Evolutionary conservation across 371 early-diverging fungal genomes (phyloP).

Genomic region (Syncephalastrum monosporum): DNA sequence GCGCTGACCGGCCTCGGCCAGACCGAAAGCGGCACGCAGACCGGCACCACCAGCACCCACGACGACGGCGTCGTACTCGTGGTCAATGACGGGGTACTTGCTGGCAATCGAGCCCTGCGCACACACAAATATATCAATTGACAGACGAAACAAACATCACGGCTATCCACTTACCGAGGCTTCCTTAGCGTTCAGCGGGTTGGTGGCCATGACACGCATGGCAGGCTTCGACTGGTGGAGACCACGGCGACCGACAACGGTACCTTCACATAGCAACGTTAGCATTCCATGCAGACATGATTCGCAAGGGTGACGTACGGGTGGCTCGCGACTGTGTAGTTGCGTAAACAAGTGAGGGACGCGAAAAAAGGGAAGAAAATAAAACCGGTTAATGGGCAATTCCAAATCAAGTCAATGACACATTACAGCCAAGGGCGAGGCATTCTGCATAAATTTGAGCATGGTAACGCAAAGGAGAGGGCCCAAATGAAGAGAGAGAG

Average conservation of each 20-base stretch:
- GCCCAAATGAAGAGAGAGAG: too few species aligned
- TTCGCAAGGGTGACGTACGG: too few species aligned
- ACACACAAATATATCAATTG: conserved; percentile 1
- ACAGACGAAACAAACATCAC: neutral
- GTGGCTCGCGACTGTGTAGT: too few species aligned
- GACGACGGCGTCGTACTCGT: conserved; percentile 96
- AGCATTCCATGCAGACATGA: too few species aligned
- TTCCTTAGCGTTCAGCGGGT: conserved; percentile 72
- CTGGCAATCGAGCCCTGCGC: conserved; percentile 57
- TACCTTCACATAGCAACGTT: too few species aligned
- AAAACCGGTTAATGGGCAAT: too few species aligned
- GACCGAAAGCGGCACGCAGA: conserved; percentile 97
- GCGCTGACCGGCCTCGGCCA: conserved; percentile 94
- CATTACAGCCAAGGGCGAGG: too few species aligned
- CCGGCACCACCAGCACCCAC: conserved; percentile 99
- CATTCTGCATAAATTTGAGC: too few species aligned
- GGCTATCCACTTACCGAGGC: conserved; percentile 49
- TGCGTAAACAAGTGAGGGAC: too few species aligned
- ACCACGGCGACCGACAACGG: conserved; percentile 28
- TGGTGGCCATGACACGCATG: conserved; percentile 67
- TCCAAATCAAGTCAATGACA: too few species aligned
- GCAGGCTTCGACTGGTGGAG: conserved; percentile 66
- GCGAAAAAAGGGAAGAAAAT: too few species aligned
- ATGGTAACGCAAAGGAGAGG: too few species aligned
- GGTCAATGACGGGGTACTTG: conserved; percentile 93